These are phyloP conservation scores for Neurospora terricola DNA, from an alignment of 495 filamentous ascomycete species.

Conservation along the genomic window DNA sequence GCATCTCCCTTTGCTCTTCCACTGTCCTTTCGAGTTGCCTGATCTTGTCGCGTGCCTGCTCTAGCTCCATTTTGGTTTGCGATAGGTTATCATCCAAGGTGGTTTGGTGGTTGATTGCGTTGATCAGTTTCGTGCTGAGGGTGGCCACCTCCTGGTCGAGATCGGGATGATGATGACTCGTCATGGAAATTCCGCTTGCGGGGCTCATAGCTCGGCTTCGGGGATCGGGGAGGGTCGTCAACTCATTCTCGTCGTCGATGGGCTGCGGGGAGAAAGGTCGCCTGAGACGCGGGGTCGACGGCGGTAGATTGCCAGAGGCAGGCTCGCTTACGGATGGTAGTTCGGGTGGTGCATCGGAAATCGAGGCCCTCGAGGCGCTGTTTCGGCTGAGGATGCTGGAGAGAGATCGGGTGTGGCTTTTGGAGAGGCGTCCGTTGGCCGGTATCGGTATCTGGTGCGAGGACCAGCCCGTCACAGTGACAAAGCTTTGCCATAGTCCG, in stretches of 20 bases:
- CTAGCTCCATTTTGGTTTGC: conserved; percentile 72
- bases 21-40: conserved; percentile 52
- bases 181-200: conserved; percentile 13
- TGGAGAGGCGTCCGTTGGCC: conserved; percentile 23
- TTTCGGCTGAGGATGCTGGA: conserved; percentile 29
- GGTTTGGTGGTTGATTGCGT: conserved; percentile 95
- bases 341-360: conserved; percentile 1
- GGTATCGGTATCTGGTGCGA: conserved; percentile 28
- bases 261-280: conserved; percentile 20
- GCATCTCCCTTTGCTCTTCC: conserved; percentile 40
- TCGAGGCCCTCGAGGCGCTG: conserved; percentile 4
- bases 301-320: not conserved
- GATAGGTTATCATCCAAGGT: conserved; percentile 81
- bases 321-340: not conserved
- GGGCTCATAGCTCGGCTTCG: conserved; percentile 33
- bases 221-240: conserved; percentile 41
- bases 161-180: conserved; percentile 51
- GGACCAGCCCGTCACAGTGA: conserved; percentile 41
- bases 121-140: conserved; percentile 89
- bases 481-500: conserved; percentile 30
- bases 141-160: conserved; percentile 81
- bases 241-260: conserved; percentile 33
- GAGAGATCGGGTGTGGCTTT: conserved; percentile 41
- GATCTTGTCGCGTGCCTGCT: conserved; percentile 58
- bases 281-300: conserved; percentile 22